Percentiles rank a stretch among this genome's conserved stretches.
Conservation (phyloP, 116 monocot genomes). For the Cymodocea nodosa region DNA sequence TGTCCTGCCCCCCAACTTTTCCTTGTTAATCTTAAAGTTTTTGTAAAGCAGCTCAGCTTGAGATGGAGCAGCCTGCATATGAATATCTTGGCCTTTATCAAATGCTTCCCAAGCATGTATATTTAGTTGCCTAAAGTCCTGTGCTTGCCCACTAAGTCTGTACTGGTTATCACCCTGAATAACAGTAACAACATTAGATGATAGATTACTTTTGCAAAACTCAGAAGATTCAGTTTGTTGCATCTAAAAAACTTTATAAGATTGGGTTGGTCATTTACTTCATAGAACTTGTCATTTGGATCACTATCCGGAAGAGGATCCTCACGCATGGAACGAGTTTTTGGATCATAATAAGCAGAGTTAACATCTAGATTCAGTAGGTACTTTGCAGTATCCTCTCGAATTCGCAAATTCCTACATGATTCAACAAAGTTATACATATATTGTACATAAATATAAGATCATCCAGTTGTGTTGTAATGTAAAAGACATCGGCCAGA, state of each 20-base stretch:
- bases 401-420: constrained; percentile 88
- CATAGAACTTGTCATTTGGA: constrained; percentile 51
- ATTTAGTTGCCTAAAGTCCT: constrained; percentile 88
- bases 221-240: too few species aligned
- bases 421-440: background rate
- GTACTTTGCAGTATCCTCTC: constrained; percentile 54
- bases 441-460: background rate
- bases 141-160: constrained; percentile 86
- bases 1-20: constrained; percentile 59
- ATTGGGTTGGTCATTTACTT: constrained; percentile 18
- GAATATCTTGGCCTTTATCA: constrained; percentile 96
- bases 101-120: constrained; percentile 97
- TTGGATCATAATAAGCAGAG: constrained; percentile 73
- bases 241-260: too few species aligned
- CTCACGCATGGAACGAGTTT: constrained; percentile 83
- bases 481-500: background rate
- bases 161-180: constrained; percentile 87
- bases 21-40: constrained; percentile 79
- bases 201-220: background rate
- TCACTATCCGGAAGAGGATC: constrained; percentile 79
- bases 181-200: background rate
- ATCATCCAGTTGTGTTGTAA: too few species aligned
- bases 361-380: constrained; percentile 77
- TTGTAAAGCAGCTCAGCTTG: constrained; percentile 83
- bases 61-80: constrained; percentile 99